Evolutionary conservation across 2,329 filamentous ascomycete genomes (phyloP).

Genomic region (Colletotrichum spinosum): DNA sequence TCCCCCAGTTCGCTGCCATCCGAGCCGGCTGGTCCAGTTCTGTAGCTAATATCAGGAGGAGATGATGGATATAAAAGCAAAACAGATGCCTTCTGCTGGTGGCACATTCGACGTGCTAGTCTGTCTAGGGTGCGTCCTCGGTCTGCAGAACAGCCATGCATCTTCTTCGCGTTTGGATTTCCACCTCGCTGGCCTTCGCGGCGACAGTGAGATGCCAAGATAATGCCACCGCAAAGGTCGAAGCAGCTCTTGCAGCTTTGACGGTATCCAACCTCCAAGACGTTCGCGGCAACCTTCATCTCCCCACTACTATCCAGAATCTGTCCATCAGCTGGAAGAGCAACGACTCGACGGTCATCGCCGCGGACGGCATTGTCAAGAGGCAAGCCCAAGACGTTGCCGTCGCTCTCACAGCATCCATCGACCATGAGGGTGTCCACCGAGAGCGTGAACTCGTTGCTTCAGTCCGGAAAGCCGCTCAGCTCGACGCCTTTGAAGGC

Average conservation of each 20-base stretch:
- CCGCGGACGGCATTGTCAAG: slow-evolving; percentile 49
- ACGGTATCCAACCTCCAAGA: slow-evolving; percentile 49
- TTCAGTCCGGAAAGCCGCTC: slow-evolving; percentile 47
- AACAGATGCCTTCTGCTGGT: neutral
- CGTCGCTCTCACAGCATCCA: slow-evolving; percentile 51
- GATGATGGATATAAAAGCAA: slow-evolving; percentile 11
- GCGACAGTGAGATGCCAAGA: slow-evolving; percentile 21
- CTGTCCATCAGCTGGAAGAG: slow-evolving; percentile 50
- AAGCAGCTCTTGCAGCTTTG: slow-evolving; percentile 41
- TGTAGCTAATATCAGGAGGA: neutral
- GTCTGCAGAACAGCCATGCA: slow-evolving; percentile 17
- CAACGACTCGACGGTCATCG: slow-evolving; percentile 48
- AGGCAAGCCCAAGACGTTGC: slow-evolving; percentile 43
- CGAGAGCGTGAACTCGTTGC: slow-evolving; percentile 47
- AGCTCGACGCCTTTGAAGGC: slow-evolving; percentile 51
- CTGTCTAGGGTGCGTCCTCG: neutral
- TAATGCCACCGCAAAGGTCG: slow-evolving; percentile 10
- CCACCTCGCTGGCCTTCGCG: slow-evolving; percentile 24
- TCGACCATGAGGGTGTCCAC: slow-evolving; percentile 40
- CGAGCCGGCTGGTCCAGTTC: slow-evolving; percentile 21
- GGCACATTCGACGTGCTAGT: neutral
- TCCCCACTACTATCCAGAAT: slow-evolving; percentile 47
- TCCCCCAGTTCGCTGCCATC: slow-evolving; percentile 18
- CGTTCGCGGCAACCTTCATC: slow-evolving; percentile 51
- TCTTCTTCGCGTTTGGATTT: slow-evolving; percentile 19